These are phyloP conservation scores for Neurospora sp. DNA, from an alignment of 495 filamentous ascomycete species.

Conservation along the genomic window DNA sequence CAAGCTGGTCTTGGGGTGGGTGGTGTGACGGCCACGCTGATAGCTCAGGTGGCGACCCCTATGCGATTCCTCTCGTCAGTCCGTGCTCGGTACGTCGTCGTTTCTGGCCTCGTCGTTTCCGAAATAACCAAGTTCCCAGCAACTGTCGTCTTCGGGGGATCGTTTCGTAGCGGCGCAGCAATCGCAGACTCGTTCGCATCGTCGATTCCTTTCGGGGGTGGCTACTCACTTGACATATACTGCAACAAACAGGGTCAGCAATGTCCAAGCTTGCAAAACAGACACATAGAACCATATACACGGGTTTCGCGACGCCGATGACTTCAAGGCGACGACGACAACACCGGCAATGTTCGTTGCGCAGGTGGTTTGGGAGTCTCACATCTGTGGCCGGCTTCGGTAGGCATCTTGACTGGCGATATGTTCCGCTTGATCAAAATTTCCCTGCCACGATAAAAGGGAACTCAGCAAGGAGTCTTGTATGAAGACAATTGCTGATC, in stretches of 20 bases:
- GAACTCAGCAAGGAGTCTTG: constrained; percentile 26
- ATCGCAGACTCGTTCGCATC: not conserved
- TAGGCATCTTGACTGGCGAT: constrained; percentile 60
- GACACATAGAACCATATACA: not conserved
- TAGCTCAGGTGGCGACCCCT: constrained; percentile 92
- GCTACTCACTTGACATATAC: constrained; percentile 87
- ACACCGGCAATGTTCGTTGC: not conserved
- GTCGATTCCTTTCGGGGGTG: constrained; percentile 17
- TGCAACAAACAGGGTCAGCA: constrained; percentile 34
- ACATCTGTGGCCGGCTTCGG: constrained; percentile 77
- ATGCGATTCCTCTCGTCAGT: constrained; percentile 25
- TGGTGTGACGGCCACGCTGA: constrained; percentile 77
- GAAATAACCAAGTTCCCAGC: not conserved
- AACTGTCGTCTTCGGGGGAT: not conserved
- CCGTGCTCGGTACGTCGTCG: constrained; percentile 12
- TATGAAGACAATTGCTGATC: constrained; percentile 23
- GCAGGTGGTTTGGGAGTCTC: constrained; percentile 34
- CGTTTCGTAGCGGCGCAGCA: not conserved
- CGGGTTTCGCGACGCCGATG: constrained; percentile 1
- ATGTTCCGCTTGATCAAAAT: constrained; percentile 28
- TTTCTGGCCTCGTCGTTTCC: constrained; percentile 12
- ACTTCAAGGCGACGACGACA: constrained; percentile 1
- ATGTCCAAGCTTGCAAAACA: constrained; percentile 1
- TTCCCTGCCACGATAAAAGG: constrained; percentile 19
- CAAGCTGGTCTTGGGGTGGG: constrained; percentile 75